These are phyloP conservation scores for Pyrrhoderma noxium DNA, from an alignment of 1,284 basidiomycete species.

Conservation along the genomic window DNA sequence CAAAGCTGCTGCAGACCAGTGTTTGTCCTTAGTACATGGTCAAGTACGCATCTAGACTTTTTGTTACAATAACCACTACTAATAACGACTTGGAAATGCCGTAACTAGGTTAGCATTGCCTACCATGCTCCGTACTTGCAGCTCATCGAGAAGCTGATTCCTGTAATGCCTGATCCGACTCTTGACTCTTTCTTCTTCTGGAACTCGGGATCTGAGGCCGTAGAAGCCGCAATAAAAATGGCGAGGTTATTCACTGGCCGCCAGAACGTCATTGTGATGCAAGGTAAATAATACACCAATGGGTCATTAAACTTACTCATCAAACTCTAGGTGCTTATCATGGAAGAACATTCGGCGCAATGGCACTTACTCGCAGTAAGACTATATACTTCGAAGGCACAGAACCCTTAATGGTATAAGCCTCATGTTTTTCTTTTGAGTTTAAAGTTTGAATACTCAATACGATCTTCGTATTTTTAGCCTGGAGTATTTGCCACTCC, in stretches of 20 bases:
- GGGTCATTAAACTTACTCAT: background rate
- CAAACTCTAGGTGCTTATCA: conserved; percentile 62
- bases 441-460: conserved; percentile 6
- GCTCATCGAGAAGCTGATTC: conserved; percentile 72
- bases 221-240: conserved; percentile 80
- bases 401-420: conserved; percentile 71
- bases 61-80: background rate
- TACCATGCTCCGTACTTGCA: conserved; percentile 71
- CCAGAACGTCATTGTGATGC: conserved; percentile 89
- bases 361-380: conserved; percentile 87
- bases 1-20: conserved; percentile 80
- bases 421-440: background rate
- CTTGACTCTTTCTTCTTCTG: conserved; percentile 94
- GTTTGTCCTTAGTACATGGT: conserved; percentile 72
- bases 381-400: conserved; percentile 80
- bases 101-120: conserved; percentile 64
- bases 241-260: conserved; percentile 69
- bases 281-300: conserved; percentile 39
- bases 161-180: conserved; percentile 79
- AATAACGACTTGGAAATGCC: background rate
- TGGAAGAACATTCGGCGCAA: conserved; percentile 81
- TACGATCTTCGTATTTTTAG: conserved; percentile 35
- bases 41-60: conserved; percentile 38
- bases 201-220: conserved; percentile 91
- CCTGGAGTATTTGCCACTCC: conserved; percentile 78